Base-by-base conservation (phyloP, 768 basidiomycete genomes). In the Clitopilus hobsonii region DNA sequence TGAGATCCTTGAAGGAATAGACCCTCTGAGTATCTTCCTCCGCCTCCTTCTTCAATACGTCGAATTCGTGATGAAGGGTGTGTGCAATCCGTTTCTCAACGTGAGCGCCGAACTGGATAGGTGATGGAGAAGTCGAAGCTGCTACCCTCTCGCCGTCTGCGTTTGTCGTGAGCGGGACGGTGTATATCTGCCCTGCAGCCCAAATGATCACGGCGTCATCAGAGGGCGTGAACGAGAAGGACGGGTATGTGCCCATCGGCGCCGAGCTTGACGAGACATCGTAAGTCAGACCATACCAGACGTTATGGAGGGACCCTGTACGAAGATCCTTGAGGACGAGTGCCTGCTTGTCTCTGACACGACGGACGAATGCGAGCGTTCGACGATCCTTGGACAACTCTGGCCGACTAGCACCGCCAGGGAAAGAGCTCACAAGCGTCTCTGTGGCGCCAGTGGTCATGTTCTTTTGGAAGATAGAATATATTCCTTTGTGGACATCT, bases 201-300 rank as follows among this genome's bases (percentile, higher is more conserved):
- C 88, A 89, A 54, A 89, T 84, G 58, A 89, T 74, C 52, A 89
- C 69, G 1, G 80, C 83, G 54, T 78, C 73, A 56, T 82, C 81
- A 16, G 71, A 67, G 0, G 83, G 84, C 0, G 83, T 77, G 67
- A 89, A 89, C 7, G 87, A 76, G 62, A 86, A 90, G 0, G 86
- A 84, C 0, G 88, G 88, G 60, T 90, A 90, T 36, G 88, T 90
- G 10, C 87, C 86, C 86, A 89, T 89, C 0, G 88, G 88, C 13
- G 87, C 85, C 7, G 82, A 88, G 51, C 88, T 73, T 8, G 66
- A 65, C 20, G 74, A 74, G n/a, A 84, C 72, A 63, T 90, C 88
- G 61, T 87, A 88, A 1, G 78, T 84, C 27, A 90, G 72, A 0
- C 86, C 88, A 53, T 88, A 69, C 84, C 85, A 89, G 16, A 83